Conservation (phyloP, 2,329 filamentous ascomycete species). For the Nakataea oryzae region DNA sequence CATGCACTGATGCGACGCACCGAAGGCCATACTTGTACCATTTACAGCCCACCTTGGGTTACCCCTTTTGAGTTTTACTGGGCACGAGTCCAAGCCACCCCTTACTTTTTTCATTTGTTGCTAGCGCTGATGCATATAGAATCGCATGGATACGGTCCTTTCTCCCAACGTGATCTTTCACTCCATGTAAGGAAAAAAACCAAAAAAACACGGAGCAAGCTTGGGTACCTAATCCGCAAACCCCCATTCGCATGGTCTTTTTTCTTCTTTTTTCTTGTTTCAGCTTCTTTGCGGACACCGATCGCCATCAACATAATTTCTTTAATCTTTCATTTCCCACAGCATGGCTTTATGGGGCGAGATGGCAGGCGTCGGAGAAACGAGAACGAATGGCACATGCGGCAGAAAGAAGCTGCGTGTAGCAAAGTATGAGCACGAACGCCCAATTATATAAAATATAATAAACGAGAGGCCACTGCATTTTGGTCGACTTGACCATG, state of each 20-base stretch:
- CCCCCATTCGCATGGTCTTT: not conserved
- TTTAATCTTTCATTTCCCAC: not conserved
- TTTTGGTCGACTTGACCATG: too few species aligned
- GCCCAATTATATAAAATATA: too few species aligned
- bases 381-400: not conserved
- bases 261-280: not conserved
- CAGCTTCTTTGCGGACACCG: not conserved
- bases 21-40: not conserved
- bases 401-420: too few species aligned
- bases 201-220: not conserved
- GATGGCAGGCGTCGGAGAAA: not conserved
- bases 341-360: not conserved
- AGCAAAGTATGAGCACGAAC: too few species aligned
- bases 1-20: conserved; percentile 6
- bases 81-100: not conserved
- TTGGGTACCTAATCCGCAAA: too few species aligned
- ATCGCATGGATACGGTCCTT: not conserved
- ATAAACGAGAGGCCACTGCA: not conserved
- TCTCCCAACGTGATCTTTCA: not conserved
- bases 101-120: not conserved
- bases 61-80: not conserved
- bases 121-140: not conserved
- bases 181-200: not conserved
- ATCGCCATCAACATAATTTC: not conserved
- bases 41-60: not conserved